phyloP scores from a whole-genome alignment of 192 early-diverging fungal species.

The Podila verticillata region DNA sequence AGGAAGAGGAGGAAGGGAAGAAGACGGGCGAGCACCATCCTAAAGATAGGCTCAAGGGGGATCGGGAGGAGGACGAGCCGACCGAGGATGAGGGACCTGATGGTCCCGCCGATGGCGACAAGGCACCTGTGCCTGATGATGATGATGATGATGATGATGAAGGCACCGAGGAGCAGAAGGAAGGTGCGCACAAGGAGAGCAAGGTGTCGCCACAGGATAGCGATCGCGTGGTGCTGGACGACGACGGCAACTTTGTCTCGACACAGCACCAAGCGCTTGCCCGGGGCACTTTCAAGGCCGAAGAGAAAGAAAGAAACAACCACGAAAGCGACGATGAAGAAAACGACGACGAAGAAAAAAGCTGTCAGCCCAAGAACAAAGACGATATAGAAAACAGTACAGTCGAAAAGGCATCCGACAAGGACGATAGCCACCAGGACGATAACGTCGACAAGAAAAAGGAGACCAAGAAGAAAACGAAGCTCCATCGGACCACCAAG shows the following conservation, averaged over 20 bases:
- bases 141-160: not conserved
- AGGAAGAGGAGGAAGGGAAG: not conserved
- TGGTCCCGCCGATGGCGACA: not conserved
- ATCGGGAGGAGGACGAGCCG: not conserved
- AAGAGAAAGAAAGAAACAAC: not conserved
- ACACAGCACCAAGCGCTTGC: no score
- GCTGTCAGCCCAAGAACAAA: no score
- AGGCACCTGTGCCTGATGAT: no score
- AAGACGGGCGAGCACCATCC: not conserved
- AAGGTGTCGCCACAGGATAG: not conserved
- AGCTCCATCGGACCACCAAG: not conserved
- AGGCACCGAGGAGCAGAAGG: not conserved
- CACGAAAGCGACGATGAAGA: not conserved
- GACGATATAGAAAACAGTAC: not conserved
- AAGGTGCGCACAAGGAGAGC: not conserved
- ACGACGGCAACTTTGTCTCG: not conserved
- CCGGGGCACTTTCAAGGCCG: not conserved
- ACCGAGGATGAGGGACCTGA: not conserved
- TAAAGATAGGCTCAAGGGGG: no score
- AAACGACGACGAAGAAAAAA: not conserved
- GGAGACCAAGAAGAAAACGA: not conserved
- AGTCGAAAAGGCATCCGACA: not conserved
- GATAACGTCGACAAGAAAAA: conserved; percentile 5
- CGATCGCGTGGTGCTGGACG: not conserved
- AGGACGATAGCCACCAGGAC: not conserved